Evolutionary conservation across 2,329 filamentous ascomycete genomes (phyloP), one percentile per base, ranked within the genome.

Genomic region (Beauveria varroae): DNA sequence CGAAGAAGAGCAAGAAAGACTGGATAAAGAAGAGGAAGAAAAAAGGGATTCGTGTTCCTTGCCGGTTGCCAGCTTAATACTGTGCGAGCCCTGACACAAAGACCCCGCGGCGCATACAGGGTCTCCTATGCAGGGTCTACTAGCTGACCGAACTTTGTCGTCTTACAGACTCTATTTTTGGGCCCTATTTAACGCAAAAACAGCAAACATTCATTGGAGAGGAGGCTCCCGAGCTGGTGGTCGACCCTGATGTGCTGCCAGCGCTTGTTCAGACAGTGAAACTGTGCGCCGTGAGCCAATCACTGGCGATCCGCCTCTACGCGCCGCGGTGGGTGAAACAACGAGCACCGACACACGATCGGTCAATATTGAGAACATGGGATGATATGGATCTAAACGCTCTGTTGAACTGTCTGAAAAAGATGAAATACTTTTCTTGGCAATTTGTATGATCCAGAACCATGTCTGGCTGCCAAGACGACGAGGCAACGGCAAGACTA

Each of bases 271-370:
- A 30, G 40, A 59, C 57, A 37, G 40, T 44, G 57, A 52, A 52
- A 59, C 37, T 26, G 44, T 52, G 57, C 57, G 40, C 49, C 49
- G 37, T 44, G 22, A 59, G 57, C 57, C 57, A 59, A 59, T 59
- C 40, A 52, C 57, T 37, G 12, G 6, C 3, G 49, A 30, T 37
- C 57, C 37, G 57, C 26, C 34, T 1, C 26, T 59, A 59, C 47
- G 37, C 57, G 57, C 57, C 49, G 57, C 37, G 37, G 57, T 59
- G 49, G 37, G 57, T 59, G 57, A 59, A 52, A 59, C 57, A 14
- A 50, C 14, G 9, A 37, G 26, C n/a, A 49, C 20, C 30, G 49
- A 28, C 47, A 30, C 54, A 5, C 5, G 24, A 57, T 40, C 28
- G 10, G 54, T 12, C 24, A 26, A 24, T 22, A 46, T 26, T 37